phyloP scores from a whole-genome alignment of 2,329 filamentous ascomycete genomes.

The Fusarium anthophilum region DNA sequence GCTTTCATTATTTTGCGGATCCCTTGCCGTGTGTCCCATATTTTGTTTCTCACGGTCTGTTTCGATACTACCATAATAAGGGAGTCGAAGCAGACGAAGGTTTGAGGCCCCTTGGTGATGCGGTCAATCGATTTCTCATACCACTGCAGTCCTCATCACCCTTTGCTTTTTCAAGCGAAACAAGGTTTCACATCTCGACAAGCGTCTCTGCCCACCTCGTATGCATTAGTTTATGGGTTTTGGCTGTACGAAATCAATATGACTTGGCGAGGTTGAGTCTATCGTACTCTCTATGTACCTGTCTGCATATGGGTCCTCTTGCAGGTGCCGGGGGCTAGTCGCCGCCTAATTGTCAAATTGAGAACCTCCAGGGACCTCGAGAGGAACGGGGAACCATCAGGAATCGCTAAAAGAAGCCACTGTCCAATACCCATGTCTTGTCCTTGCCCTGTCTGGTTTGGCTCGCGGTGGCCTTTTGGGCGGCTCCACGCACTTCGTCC shows the following conservation, averaged over 20 bases:
- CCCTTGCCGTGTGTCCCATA: background rate
- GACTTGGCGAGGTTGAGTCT: slow-evolving; percentile 30
- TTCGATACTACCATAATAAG: slow-evolving; percentile 10
- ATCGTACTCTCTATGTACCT: background rate
- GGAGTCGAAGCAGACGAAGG: background rate
- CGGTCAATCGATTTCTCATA: slow-evolving; percentile 6
- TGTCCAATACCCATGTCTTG: slow-evolving; percentile 27
- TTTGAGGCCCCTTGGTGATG: slow-evolving; percentile 11
- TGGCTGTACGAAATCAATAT: slow-evolving; percentile 27
- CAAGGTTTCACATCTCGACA: slow-evolving; percentile 14
- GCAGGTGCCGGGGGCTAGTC: slow-evolving; percentile 40
- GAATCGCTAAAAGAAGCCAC: slow-evolving; percentile 34
- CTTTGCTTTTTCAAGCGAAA: background rate
- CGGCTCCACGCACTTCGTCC: slow-evolving; percentile 31
- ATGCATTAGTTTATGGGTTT: slow-evolving; percentile 13
- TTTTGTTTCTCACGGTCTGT: slow-evolving; percentile 9
- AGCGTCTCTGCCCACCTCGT: slow-evolving; percentile 20
- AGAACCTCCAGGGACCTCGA: slow-evolving; percentile 26
- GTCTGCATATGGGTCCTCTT: slow-evolving; percentile 24
- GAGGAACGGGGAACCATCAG: slow-evolving; percentile 17
- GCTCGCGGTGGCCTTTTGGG: slow-evolving; percentile 33
- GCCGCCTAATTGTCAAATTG: slow-evolving; percentile 34
- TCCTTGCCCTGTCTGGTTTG: slow-evolving; percentile 37
- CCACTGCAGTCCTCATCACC: slow-evolving; percentile 2
- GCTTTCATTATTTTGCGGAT: slow-evolving; percentile 20